These are phyloP conservation scores for Acanthamoeba triangularis DNA, from an alignment of 208 protist species.

Conservation along the genomic window DNA sequence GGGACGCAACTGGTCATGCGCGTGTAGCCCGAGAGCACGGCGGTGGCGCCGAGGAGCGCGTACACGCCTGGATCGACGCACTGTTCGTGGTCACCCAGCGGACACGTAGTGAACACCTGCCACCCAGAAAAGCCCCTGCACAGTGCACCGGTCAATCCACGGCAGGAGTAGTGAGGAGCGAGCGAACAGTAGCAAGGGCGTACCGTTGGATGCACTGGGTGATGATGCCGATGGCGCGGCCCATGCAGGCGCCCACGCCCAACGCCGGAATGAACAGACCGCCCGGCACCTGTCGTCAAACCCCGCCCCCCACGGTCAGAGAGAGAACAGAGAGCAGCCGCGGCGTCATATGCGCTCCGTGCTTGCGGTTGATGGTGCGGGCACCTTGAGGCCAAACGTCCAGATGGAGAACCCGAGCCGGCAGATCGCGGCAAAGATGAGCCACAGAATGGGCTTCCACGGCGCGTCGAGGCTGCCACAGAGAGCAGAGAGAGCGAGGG, in stretches of 20 bases:
- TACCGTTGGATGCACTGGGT: neutral
- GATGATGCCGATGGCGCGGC: constrained; percentile 35
- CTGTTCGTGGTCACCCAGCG: neutral
- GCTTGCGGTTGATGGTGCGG: too few species aligned
- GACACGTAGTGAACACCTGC: neutral
- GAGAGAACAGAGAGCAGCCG: too few species aligned
- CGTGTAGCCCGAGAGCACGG: constrained; percentile 78
- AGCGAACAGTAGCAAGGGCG: neutral
- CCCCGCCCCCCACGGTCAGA: neutral
- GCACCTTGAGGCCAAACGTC: constrained; percentile 59
- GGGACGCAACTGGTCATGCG: constrained; percentile 79
- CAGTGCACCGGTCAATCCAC: too few species aligned
- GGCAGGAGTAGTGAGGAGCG: too few species aligned
- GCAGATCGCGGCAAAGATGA: constrained; percentile 8
- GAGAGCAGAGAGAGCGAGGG: neutral
- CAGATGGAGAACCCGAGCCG: constrained; percentile 25
- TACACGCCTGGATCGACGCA: constrained; percentile 69
- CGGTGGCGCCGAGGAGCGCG: constrained; percentile 80
- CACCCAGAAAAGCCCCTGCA: constrained; percentile 18
- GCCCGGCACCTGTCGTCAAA: neutral
- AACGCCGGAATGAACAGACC: constrained; percentile 67
- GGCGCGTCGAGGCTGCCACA: neutral
- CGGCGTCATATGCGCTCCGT: neutral
- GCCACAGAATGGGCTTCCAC: neutral
- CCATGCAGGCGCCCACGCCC: constrained; percentile 54